These are phyloP conservation scores for Candida easanensis DNA, from an alignment of 805 yeast species.

Conservation along the genomic window DNA sequence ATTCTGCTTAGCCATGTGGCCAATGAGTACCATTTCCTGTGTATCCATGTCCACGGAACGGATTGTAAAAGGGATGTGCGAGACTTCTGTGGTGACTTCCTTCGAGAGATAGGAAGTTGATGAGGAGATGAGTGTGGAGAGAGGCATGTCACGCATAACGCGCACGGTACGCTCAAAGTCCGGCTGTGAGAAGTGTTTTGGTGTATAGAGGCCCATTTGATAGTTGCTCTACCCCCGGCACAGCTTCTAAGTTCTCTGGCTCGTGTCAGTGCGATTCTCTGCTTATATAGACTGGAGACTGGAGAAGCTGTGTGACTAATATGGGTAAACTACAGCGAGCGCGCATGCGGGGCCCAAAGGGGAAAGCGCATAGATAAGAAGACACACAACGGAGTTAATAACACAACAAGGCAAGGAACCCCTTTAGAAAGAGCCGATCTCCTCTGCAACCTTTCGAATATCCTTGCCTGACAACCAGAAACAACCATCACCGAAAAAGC, in stretches of 20 bases:
- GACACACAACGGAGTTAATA: neutral
- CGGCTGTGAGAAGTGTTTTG: slow-evolving; percentile 24
- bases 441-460: too few relatives aligned
- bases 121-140: slow-evolving; percentile 48
- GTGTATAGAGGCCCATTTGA: slow-evolving; percentile 30
- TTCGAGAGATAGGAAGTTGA: slow-evolving; percentile 18
- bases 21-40: slow-evolving; percentile 41
- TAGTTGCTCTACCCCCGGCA: too few relatives aligned
- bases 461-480: too few relatives aligned
- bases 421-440: too few relatives aligned
- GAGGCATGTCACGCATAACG: slow-evolving; percentile 46
- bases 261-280: too few relatives aligned
- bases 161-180: slow-evolving; percentile 38
- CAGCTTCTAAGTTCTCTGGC: too few relatives aligned
- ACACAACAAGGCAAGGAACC: too few relatives aligned
- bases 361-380: slow-evolving; percentile 1
- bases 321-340: neutral
- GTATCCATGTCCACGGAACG: slow-evolving; percentile 29
- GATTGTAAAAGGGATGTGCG: slow-evolving; percentile 55
- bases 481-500: too few relatives aligned
- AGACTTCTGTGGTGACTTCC: slow-evolving; percentile 42
- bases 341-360: neutral
- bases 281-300: neutral
- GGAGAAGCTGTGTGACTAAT: neutral
- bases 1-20: slow-evolving; percentile 54